Evolutionary conservation across 2,329 filamentous ascomycete species (phyloP).

Genomic region (Aspergillus brunneoviolaceus): DNA sequence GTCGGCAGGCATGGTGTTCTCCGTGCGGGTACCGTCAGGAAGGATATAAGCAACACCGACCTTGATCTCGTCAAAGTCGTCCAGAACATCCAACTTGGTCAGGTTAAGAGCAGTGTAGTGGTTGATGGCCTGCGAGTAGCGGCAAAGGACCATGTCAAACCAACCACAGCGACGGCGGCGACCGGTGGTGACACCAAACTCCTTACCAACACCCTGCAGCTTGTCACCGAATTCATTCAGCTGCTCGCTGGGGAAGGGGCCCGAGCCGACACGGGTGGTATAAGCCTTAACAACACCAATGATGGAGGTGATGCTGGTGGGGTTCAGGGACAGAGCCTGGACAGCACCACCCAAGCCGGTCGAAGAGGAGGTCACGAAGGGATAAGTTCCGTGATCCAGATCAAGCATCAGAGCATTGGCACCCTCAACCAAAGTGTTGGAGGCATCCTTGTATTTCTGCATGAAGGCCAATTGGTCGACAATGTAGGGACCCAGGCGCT

Average conservation of each 20-base stretch:
- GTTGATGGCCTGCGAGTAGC: constrained; percentile 59
- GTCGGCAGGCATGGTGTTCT: constrained; percentile 60
- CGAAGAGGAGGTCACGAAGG: constrained; percentile 50
- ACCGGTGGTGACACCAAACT: constrained; percentile 60
- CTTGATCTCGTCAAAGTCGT: constrained; percentile 63
- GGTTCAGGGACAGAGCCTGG: constrained; percentile 60
- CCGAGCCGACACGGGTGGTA: constrained; percentile 59
- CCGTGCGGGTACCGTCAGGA: constrained; percentile 48
- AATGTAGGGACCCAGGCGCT: constrained; percentile 38
- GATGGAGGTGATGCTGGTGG: constrained; percentile 56
- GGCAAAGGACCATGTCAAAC: constrained; percentile 64
- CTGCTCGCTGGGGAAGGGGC: constrained; percentile 64
- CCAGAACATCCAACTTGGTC: constrained; percentile 64
- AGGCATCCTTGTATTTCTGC: constrained; percentile 53
- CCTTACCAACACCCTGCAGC: constrained; percentile 56
- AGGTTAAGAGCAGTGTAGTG: constrained; percentile 59
- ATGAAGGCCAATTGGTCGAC: constrained; percentile 53
- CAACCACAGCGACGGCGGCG: constrained; percentile 63
- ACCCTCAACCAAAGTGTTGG: constrained; percentile 61
- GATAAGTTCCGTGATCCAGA: constrained; percentile 54
- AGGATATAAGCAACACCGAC: constrained; percentile 59
- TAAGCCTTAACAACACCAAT: constrained; percentile 67
- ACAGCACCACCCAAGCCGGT: constrained; percentile 52
- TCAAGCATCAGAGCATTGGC: constrained; percentile 66
- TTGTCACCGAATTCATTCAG: constrained; percentile 57